Base-by-base conservation (phyloP, 1,139 yeast species). In the Blastobotrys illinoisensis region DNA sequence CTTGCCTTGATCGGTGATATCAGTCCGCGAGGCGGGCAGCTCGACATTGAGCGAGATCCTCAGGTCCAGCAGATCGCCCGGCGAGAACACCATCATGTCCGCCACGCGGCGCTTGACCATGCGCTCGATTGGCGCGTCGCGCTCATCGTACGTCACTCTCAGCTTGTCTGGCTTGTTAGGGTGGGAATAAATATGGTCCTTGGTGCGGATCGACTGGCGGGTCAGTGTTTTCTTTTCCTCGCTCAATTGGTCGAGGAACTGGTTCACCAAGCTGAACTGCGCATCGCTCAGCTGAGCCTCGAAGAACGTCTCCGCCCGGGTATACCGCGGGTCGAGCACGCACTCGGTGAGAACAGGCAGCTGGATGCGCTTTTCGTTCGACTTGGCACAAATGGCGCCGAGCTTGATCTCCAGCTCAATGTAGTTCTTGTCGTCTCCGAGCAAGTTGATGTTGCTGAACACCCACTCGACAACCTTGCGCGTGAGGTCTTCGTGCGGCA, bases 401-500 rank as follows among this genome's bases (percentile, higher is more conserved):
- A 88, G 79, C 68, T 89, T 89, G 70, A 88, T 76, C 71, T 90
- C 97, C 61, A 90, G 74, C 71, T 90, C 97, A 19, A 89, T 78
- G 64, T 75, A 76, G 55, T 80, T 78, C 45, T 88, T 76, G 59
- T 82, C 79, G 24, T 78, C 80, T 13, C 80, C 81, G 18, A 80
- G 80, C 49, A 88, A 76, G 44, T 85, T 84, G 54, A 89, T 77
- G 60, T 87, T 86, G 26, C 95, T 91, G 74, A 86, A 90, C 5
- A 90, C 78, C 97, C 97, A 90, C 63, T 86, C 89, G 14, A 95
- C 88, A 5, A 90, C 82, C 45, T 88, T 82, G 63, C 93, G 79
- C 3, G 93, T 86, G 52, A 88, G 75, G 62, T 89, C 93, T 62
- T 88, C 89, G 51, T 88, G 86, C 0, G 97, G 97, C 24, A 85